Evolutionary conservation across 2,329 filamentous ascomycete species (phyloP).

Genomic region (Elsinoe arachidis): DNA sequence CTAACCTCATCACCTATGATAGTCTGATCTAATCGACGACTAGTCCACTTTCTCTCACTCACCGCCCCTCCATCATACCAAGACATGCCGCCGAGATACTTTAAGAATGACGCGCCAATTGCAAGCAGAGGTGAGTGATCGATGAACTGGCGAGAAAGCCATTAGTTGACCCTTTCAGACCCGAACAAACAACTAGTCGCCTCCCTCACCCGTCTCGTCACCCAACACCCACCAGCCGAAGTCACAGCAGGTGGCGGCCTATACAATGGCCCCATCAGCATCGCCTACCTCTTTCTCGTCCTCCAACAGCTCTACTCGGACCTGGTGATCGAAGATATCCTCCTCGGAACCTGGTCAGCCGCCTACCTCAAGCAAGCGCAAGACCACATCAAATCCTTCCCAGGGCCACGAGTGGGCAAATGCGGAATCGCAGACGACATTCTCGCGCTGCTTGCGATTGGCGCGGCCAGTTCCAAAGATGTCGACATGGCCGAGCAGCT

Average conservation of each 20-base stretch:
- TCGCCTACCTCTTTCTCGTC: conserved; percentile 43
- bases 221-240: conserved; percentile 38
- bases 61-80: background rate
- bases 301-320: conserved; percentile 43
- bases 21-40: background rate
- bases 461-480: conserved; percentile 42
- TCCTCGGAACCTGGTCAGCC: conserved; percentile 41
- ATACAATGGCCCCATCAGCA: conserved; percentile 42
- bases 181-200: conserved; percentile 43
- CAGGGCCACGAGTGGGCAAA: conserved; percentile 37
- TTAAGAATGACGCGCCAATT: conserved; percentile 32
- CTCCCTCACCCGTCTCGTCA: conserved; percentile 41
- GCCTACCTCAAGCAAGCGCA: conserved; percentile 44
- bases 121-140: conserved; percentile 25
- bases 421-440: conserved; percentile 45
- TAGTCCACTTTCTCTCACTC: background rate
- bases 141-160: background rate
- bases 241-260: conserved; percentile 40
- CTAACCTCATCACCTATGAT: background rate
- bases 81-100: conserved; percentile 30
- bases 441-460: conserved; percentile 41
- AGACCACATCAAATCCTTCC: conserved; percentile 41
- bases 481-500: conserved; percentile 41
- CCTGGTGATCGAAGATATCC: conserved; percentile 37
- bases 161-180: conserved; percentile 24